Conservation (phyloP, 305 asterid genomes). For the Solanum chacoense region DNA sequence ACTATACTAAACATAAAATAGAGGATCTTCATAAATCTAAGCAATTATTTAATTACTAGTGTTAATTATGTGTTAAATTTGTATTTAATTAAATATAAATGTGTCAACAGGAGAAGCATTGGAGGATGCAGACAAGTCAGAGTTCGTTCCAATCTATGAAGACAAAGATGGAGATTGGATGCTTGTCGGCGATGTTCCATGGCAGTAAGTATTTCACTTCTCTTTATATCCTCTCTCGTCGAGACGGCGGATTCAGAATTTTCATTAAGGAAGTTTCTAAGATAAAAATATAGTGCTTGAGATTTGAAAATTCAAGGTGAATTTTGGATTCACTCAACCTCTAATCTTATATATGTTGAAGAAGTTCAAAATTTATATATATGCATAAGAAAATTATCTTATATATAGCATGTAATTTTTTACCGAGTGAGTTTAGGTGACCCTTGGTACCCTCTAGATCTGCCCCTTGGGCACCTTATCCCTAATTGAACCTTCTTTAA, state of each 20-base stretch:
- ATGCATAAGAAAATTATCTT: too few relatives aligned
- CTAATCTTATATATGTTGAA: too few relatives aligned
- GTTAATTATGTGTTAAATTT: neutral
- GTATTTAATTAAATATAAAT: neutral
- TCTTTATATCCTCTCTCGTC: too few relatives aligned
- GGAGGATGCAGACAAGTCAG: constrained; percentile 37
- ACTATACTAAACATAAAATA: neutral
- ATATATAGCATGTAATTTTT: too few relatives aligned
- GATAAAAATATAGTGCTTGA: too few relatives aligned
- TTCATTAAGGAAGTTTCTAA: too few relatives aligned
- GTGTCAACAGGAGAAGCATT: constrained; percentile 34
- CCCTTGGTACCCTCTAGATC: too few relatives aligned
- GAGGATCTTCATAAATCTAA: neutral
- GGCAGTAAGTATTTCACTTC: constrained; percentile 33
- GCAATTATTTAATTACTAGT: neutral
- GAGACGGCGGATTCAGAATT: neutral
- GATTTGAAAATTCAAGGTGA: neutral
- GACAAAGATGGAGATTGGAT: constrained; percentile 75
- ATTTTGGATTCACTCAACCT: neutral
- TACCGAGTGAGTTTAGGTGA: neutral
- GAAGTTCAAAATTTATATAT: neutral
- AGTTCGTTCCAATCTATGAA: constrained; percentile 50
- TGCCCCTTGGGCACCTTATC: neutral
- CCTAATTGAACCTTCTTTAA: neutral
- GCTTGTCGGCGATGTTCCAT: constrained; percentile 63